These are phyloP conservation scores for Kwoniella mangroviensis DNA, from an alignment of 768 basidiomycete genomes.

Conservation along the genomic window DNA sequence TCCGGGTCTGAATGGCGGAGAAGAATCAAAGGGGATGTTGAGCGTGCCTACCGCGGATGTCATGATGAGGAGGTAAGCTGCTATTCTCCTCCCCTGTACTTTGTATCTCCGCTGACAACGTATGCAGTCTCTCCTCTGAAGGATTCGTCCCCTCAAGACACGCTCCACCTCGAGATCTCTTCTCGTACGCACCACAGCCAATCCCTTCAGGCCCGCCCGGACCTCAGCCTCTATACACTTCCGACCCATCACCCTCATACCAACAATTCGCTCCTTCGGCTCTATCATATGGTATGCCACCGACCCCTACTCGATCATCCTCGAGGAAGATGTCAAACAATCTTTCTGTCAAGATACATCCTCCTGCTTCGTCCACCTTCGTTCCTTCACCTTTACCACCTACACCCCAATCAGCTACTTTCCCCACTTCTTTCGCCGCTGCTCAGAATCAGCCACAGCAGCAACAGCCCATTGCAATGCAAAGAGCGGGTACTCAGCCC, in stretches of 20 bases:
- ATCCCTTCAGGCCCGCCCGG: conserved; percentile 36
- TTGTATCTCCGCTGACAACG: conserved; percentile 8
- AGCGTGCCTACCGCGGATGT: conserved; percentile 40
- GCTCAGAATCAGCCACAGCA: conserved; percentile 13
- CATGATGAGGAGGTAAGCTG: conserved; percentile 50
- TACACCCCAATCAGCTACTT: conserved; percentile 41
- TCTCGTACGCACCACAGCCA: conserved; percentile 46
- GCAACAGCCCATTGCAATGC: conserved; percentile 37
- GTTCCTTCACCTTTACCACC: conserved; percentile 26
- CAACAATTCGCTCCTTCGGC: conserved; percentile 13
- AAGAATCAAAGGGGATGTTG: conserved; percentile 41
- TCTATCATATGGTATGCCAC: conserved; percentile 32
- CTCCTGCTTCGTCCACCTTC: conserved; percentile 36
- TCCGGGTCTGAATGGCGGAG: conserved; percentile 37
- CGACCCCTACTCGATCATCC: conserved; percentile 15
- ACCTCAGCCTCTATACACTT: conserved; percentile 43
- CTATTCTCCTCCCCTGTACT: background rate
- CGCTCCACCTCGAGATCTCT: conserved; percentile 46
- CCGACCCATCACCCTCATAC: conserved; percentile 36
- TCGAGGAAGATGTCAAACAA: conserved; percentile 19
- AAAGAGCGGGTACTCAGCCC: conserved; percentile 44
- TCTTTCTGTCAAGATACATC: conserved; percentile 38
- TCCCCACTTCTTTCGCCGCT: conserved; percentile 8
- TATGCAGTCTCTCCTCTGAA: conserved; percentile 39
- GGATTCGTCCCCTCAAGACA: conserved; percentile 33